Conservation (phyloP, 2,329 filamentous ascomycete genomes). For the Aspergillus brasiliensis region DNA sequence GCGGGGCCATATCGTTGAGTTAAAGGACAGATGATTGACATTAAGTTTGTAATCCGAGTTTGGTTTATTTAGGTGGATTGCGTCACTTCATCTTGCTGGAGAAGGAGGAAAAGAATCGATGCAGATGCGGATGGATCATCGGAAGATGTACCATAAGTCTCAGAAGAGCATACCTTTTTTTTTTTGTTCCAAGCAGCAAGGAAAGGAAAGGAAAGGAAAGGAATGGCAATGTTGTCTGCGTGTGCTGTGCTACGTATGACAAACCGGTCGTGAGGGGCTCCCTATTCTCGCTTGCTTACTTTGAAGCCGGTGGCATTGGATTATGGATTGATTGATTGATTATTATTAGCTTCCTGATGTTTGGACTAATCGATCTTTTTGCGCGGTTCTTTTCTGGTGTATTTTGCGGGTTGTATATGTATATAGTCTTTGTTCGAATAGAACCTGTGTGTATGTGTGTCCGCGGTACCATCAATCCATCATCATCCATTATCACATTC, state of each 20-base stretch:
- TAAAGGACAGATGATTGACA: conserved; percentile 34
- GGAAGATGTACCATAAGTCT: too few relatives aligned
- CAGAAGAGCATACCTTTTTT: too few relatives aligned
- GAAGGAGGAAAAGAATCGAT: too few relatives aligned
- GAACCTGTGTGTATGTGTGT: conserved; percentile 2
- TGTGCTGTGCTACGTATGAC: not conserved
- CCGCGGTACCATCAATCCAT: not conserved
- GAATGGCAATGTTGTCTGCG: not conserved
- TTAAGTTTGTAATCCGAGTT: not conserved
- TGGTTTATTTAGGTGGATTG: not conserved
- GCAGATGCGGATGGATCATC: too few relatives aligned
- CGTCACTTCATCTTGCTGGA: not conserved
- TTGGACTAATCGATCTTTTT: not conserved
- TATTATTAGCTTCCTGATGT: not conserved
- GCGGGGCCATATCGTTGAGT: conserved; percentile 78
- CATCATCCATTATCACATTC: too few relatives aligned
- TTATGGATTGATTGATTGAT: not conserved
- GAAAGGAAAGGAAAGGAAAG: too few relatives aligned
- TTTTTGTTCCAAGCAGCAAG: too few relatives aligned
- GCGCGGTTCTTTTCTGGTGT: not conserved
- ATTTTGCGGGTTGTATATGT: conserved; percentile 21
- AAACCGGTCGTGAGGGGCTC: too few relatives aligned
- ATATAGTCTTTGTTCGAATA: conserved; percentile 17
- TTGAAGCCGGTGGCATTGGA: not conserved
- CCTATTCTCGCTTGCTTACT: not conserved